Conservation (phyloP, 2,329 filamentous ascomycete species). For the Pseudohalonectria lignicola region DNA sequence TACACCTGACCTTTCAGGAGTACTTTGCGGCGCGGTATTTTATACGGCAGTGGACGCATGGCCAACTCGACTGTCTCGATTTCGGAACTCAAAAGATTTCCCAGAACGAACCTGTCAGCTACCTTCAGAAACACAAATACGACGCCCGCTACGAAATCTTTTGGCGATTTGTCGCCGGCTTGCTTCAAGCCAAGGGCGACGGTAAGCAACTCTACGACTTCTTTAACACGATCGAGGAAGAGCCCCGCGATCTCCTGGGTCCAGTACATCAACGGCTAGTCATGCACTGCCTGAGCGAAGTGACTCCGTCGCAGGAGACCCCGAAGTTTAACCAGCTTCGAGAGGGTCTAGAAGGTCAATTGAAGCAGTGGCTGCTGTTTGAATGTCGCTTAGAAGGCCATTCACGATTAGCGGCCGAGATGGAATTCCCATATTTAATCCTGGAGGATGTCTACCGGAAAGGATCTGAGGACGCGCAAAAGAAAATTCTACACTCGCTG, state of each 20-base stretch:
- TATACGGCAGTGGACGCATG: conserved; percentile 16
- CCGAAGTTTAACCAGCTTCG: conserved; percentile 4
- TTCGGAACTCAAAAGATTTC: conserved; percentile 3
- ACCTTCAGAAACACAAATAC: conserved; percentile 25
- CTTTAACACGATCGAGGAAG: conserved; percentile 17
- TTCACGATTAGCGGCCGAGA: conserved; percentile 6
- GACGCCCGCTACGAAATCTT: conserved; percentile 24
- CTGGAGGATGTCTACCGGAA: conserved; percentile 6
- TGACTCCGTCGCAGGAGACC: conserved; percentile 3
- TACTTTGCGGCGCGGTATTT: conserved; percentile 29
- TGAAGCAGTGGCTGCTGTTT: conserved; percentile 12
- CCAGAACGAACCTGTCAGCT: conserved; percentile 8
- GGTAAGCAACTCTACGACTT: conserved; percentile 11
- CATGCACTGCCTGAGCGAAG: conserved; percentile 24
- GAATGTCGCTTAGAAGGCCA: conserved; percentile 8
- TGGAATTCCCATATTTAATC: conserved; percentile 8
- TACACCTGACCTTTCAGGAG: conserved; percentile 30
- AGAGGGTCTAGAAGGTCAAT: conserved; percentile 7
- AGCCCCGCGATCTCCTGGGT: conserved; percentile 23
- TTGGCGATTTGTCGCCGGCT: conserved; percentile 30
- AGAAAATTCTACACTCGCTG: not conserved
- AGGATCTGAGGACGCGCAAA: conserved; percentile 1
- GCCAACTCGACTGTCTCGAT: conserved; percentile 8
- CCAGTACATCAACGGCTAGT: conserved; percentile 23
- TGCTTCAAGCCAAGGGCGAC: conserved; percentile 14